Conservation (phyloP, 73 alveolate species). For the Uronychia setigera region DNA sequence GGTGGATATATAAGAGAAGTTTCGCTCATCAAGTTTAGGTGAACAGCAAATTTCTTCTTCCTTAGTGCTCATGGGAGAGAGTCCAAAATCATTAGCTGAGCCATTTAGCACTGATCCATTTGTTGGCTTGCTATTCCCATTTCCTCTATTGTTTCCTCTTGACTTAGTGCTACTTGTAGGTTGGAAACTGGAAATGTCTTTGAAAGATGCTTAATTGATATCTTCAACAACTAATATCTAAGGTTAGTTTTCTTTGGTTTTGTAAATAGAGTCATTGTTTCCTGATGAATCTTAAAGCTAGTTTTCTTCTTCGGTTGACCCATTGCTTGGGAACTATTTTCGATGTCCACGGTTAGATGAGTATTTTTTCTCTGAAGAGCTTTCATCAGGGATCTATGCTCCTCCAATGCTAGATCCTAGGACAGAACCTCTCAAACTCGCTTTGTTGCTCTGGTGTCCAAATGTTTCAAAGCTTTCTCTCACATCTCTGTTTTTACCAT, state of each 20-base stretch:
- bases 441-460: constrained; percentile 3
- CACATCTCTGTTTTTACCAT: neutral
- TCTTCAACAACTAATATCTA: neutral
- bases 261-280: too few relatives aligned
- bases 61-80: neutral
- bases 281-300: too few relatives aligned
- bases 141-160: too few relatives aligned
- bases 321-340: too few relatives aligned
- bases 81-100: neutral
- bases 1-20: constrained; percentile 9
- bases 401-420: neutral
- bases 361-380: neutral
- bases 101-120: neutral
- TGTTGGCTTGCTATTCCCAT: too few relatives aligned
- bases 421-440: neutral
- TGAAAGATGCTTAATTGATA: neutral
- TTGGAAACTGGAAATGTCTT: neutral
- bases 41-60: neutral
- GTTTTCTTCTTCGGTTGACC: too few relatives aligned
- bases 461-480: neutral
- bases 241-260: neutral
- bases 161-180: neutral
- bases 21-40: neutral
- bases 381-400: neutral
- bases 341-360: too few relatives aligned